Conservation (phyloP, 805 yeast genomes). For the Candida peoriensis region DNA sequence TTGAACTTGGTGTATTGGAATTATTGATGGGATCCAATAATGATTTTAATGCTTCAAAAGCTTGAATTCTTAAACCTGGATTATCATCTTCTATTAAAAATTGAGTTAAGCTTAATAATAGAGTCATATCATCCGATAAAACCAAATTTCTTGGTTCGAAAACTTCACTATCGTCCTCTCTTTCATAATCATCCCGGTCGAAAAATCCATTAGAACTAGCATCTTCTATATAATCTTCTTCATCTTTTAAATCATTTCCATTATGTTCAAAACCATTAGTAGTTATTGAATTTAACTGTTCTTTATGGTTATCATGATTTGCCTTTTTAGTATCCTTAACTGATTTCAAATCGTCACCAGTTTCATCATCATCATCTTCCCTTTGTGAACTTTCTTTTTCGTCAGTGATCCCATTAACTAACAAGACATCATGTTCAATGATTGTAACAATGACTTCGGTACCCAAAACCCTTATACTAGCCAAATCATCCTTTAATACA, state of each 20-base stretch:
- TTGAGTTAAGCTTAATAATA: slow-evolving; percentile 49
- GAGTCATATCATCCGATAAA: slow-evolving; percentile 52
- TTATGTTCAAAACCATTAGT: no score
- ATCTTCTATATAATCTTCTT: slow-evolving; percentile 1
- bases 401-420: slow-evolving; percentile 36
- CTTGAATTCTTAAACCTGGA: slow-evolving; percentile 74
- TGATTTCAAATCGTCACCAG: not conserved
- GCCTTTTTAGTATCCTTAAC: not conserved
- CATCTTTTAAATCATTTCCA: slow-evolving; percentile 2
- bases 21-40: slow-evolving; percentile 48
- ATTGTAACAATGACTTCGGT: slow-evolving; percentile 77
- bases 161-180: slow-evolving; percentile 12
- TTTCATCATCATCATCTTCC: slow-evolving; percentile 2
- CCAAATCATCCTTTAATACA: slow-evolving; percentile 53
- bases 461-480: slow-evolving; percentile 58
- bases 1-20: slow-evolving; percentile 13
- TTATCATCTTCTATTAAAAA: slow-evolving; percentile 59
- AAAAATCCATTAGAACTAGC: not conserved
- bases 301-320: slow-evolving; percentile 1
- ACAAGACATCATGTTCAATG: slow-evolving; percentile 75
- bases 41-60: slow-evolving; percentile 75
- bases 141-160: slow-evolving; percentile 2
- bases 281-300: no score
- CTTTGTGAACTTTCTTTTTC: slow-evolving; percentile 2
- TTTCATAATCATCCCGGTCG: slow-evolving; percentile 14